Conservation (phyloP, 1,139 yeast species). For the Hyphopichia burtonii region DNA sequence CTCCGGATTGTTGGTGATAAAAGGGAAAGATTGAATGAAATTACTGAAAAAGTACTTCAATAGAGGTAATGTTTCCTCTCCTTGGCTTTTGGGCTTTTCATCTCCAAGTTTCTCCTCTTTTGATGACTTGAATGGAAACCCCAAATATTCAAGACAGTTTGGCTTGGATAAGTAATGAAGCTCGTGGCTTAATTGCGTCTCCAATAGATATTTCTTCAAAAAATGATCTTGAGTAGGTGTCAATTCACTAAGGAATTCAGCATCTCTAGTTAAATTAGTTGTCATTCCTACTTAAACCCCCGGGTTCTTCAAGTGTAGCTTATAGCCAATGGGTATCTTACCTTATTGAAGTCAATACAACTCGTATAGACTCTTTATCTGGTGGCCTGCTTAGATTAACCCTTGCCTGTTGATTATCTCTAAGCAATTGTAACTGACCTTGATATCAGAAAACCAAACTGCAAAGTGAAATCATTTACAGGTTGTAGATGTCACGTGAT, state of each 20-base stretch:
- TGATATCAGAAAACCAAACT: no score
- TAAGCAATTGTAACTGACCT: no score
- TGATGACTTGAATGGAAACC: slow-evolving; percentile 59
- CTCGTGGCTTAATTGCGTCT: slow-evolving; percentile 61
- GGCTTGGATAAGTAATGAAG: slow-evolving; percentile 56
- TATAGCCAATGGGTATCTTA: no score
- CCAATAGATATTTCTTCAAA: slow-evolving; percentile 74
- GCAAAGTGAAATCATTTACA: background rate
- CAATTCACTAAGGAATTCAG: background rate
- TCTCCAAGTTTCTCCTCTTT: slow-evolving; percentile 4
- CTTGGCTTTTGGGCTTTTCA: slow-evolving; percentile 10
- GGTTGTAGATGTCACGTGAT: background rate
- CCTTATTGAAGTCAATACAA: no score
- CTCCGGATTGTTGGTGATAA: slow-evolving; percentile 49
- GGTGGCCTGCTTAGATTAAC: no score
- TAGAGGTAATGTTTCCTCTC: slow-evolving; percentile 52
- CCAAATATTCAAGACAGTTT: slow-evolving; percentile 62
- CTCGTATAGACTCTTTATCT: no score
- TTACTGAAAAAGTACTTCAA: slow-evolving; percentile 61
- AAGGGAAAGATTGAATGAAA: slow-evolving; percentile 71
- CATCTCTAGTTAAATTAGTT: background rate
- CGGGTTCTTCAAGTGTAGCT: no score
- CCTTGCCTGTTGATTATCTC: no score
- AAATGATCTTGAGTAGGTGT: slow-evolving; percentile 69
- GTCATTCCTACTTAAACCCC: background rate